Evolutionary conservation across 73 alveolate species (phyloP).

Genomic region (Tetrahymena thermophila): DNA sequence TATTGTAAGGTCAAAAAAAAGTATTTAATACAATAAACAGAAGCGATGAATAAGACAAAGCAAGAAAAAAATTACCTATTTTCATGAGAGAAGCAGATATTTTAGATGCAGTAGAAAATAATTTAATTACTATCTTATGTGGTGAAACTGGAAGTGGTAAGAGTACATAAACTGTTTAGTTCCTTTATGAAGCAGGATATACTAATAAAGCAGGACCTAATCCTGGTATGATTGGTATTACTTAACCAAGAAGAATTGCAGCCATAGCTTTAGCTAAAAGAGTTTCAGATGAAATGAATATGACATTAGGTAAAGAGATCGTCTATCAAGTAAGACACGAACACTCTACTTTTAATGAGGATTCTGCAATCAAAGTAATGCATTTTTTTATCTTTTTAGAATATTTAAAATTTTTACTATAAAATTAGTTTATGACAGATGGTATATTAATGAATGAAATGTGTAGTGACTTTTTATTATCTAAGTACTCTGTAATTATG

Average conservation of each 20-base stretch:
- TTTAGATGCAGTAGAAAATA: constrained; percentile 80
- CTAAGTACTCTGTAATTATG: constrained; percentile 88
- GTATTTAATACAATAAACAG: constrained; percentile 11
- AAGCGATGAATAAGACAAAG: constrained; percentile 43
- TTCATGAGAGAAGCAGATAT: constrained; percentile 86
- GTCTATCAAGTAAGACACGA: constrained; percentile 95
- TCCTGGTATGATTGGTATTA: constrained; percentile 73
- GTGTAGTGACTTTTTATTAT: constrained; percentile 71
- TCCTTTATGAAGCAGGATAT: constrained; percentile 81
- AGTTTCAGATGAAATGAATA: constrained; percentile 81
- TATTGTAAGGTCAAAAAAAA: constrained; percentile 5
- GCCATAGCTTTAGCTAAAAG: constrained; percentile 92
- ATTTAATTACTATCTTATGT: constrained; percentile 85
- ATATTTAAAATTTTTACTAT: neutral
- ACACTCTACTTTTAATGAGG: constrained; percentile 51
- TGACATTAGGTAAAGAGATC: constrained; percentile 79
- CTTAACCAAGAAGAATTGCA: constrained; percentile 98
- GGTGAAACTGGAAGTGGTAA: constrained; percentile 99
- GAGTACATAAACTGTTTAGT: constrained; percentile 93
- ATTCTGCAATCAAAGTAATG: constrained; percentile 64
- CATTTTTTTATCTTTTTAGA: neutral
- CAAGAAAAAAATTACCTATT: constrained; percentile 78
- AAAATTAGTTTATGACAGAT: constrained; percentile 89
- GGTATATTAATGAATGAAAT: constrained; percentile 92
- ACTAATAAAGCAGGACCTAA: constrained; percentile 22